Percentiles rank a stretch among this genome's conserved stretches.
Conservation (phyloP, 495 filamentous ascomycete genomes). For the Talaromyces trachyspermus region DNA sequence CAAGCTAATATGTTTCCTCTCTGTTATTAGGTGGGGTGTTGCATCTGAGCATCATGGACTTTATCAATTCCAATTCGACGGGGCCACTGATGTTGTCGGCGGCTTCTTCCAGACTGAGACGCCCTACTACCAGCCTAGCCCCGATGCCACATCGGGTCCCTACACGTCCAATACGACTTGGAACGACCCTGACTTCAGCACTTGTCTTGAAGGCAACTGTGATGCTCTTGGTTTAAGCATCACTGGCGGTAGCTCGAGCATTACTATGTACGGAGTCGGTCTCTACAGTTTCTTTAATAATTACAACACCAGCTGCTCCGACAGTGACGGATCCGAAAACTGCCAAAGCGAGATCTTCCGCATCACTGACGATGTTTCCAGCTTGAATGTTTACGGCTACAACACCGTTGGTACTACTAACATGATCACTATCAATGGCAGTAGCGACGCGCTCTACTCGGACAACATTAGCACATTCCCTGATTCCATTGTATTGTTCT, state of each 20-base stretch:
- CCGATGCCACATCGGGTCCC: slow-evolving; percentile 57
- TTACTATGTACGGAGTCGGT: slow-evolving; percentile 70
- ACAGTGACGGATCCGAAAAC: slow-evolving; percentile 23
- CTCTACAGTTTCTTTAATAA: slow-evolving; percentile 85
- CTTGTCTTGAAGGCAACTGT: slow-evolving; percentile 53
- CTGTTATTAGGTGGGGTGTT: slow-evolving; percentile 70
- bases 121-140: slow-evolving; percentile 86
- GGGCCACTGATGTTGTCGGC: slow-evolving; percentile 72
- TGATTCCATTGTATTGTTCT: slow-evolving; percentile 38
- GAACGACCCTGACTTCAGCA: slow-evolving; percentile 68
- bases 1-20: too few relatives aligned
- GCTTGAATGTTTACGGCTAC: slow-evolving; percentile 26
- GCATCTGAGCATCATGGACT: slow-evolving; percentile 81
- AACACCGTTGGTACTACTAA: slow-evolving; percentile 29
- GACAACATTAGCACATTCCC: slow-evolving; percentile 46
- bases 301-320: slow-evolving; percentile 64
- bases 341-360: slow-evolving; percentile 52
- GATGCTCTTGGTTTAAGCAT: slow-evolving; percentile 84
- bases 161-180: slow-evolving; percentile 56
- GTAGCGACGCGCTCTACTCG: slow-evolving; percentile 30
- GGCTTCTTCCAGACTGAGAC: slow-evolving; percentile 86
- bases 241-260: slow-evolving; percentile 54
- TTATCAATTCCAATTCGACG: slow-evolving; percentile 76
- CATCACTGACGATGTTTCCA: slow-evolving; percentile 22
- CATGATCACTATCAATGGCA: slow-evolving; percentile 33